These are phyloP conservation scores for Castanopsis chinensis DNA, from an alignment of 306 rosid genomes.

Conservation along the genomic window DNA sequence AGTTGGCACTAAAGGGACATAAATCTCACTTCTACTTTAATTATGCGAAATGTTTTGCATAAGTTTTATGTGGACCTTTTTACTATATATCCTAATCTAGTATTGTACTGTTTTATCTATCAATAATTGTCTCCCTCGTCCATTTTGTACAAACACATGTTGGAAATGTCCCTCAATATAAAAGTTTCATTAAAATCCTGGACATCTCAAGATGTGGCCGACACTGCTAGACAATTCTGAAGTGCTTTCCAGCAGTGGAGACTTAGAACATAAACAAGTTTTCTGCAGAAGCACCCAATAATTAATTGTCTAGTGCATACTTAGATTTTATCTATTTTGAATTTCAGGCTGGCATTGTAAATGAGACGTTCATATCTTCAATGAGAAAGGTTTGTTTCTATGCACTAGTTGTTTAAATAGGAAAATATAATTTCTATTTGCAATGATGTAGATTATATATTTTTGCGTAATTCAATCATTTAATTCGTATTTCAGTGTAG, in stretches of 20 bases:
- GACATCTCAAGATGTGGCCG: not conserved
- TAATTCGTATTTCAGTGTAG: not conserved
- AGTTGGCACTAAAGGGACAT: not conserved
- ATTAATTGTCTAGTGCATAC: conserved; percentile 1
- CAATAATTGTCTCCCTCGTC: not conserved
- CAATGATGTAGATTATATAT: not conserved
- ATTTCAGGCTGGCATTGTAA: conserved; percentile 68
- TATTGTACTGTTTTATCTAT: not conserved
- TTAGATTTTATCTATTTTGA: conserved; percentile 6
- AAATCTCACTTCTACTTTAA: not conserved
- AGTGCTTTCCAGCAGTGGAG: not conserved
- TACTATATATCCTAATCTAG: not conserved
- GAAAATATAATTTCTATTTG: not conserved
- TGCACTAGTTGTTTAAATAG: conserved; percentile 1
- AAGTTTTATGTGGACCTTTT: not conserved
- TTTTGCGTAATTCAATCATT: not conserved
- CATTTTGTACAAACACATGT: not conserved
- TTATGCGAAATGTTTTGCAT: not conserved
- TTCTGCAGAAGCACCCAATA: conserved; percentile 4
- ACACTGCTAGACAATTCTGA: not conserved
- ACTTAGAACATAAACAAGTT: not conserved
- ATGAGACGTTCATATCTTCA: conserved; percentile 64
- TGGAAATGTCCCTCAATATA: not conserved
- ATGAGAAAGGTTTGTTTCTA: conserved; percentile 82
- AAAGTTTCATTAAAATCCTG: not conserved